phyloP scores from a whole-genome alignment of 257 asterid species.

The Prunella vulgaris region DNA sequence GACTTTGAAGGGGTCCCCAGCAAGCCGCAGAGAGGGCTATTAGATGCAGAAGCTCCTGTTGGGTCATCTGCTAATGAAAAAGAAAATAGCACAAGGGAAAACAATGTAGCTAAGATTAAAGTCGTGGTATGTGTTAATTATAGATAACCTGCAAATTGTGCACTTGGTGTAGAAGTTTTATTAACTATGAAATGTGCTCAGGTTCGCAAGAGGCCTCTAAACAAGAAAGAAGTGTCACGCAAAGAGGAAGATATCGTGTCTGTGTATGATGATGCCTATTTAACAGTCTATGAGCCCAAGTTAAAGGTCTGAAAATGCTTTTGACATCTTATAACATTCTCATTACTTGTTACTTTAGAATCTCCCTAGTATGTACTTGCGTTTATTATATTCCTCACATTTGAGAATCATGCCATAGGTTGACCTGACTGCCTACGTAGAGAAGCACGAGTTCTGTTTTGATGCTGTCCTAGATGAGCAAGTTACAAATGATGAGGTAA shows the following conservation, averaged over 20 bases:
- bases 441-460: constrained; percentile 93
- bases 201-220: constrained; percentile 98
- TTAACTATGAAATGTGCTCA: constrained; percentile 24
- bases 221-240: constrained; percentile 84
- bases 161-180: constrained; percentile 11
- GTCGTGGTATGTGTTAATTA: constrained; percentile 61
- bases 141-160: constrained; percentile 14
- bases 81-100: constrained; percentile 68
- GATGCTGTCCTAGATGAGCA: constrained; percentile 94
- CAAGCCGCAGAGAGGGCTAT: constrained; percentile 52
- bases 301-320: constrained; percentile 57
- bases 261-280: constrained; percentile 65
- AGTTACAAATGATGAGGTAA: constrained; percentile 95
- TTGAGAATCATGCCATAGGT: constrained; percentile 50
- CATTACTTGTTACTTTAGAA: constrained; percentile 6
- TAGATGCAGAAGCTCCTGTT: constrained; percentile 54
- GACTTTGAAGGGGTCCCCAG: constrained; percentile 53
- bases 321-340: constrained; percentile 8
- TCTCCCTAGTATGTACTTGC: not conserved
- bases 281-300: constrained; percentile 86
- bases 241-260: constrained; percentile 92
- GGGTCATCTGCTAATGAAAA: constrained; percentile 47
- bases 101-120: constrained; percentile 90
- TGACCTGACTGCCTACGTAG: constrained; percentile 97
- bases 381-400: constrained; percentile 21